These are phyloP conservation scores for Zygnema cylindricum DNA, from an alignment of 139 green algal species.

Conservation along the genomic window DNA sequence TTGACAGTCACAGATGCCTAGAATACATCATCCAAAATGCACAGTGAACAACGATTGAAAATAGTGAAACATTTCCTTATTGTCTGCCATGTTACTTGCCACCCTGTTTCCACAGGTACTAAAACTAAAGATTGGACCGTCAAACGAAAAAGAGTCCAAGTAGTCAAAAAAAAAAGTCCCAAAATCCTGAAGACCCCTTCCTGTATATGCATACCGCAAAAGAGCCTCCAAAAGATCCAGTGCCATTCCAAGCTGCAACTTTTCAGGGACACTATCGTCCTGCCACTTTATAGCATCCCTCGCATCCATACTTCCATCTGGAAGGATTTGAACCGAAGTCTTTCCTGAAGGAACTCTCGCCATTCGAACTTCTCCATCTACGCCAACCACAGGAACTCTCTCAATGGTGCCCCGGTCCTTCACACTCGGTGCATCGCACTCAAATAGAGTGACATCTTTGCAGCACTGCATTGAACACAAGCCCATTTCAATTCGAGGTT, in stretches of 20 bases:
- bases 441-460: constrained; percentile 45
- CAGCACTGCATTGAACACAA: constrained; percentile 45
- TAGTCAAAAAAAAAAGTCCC: too few relatives aligned
- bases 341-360: constrained; percentile 28
- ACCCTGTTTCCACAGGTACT: too few relatives aligned
- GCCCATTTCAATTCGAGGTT: too few relatives aligned
- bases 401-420: constrained; percentile 20
- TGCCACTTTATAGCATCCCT: constrained; percentile 46
- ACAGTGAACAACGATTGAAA: too few relatives aligned
- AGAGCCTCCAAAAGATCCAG: constrained; percentile 42
- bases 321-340: neutral
- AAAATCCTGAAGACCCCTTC: too few relatives aligned
- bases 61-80: too few relatives aligned
- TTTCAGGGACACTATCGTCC: constrained; percentile 52
- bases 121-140: too few relatives aligned
- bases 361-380: constrained; percentile 48
- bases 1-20: too few relatives aligned
- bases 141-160: too few relatives aligned
- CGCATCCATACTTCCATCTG: constrained; percentile 23
- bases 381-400: constrained; percentile 39
- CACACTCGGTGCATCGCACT: constrained; percentile 44
- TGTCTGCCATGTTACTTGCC: too few relatives aligned
- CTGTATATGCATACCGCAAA: too few relatives aligned
- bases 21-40: too few relatives aligned
- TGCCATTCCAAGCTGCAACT: constrained; percentile 42